Percentiles rank a stretch among this genome's conserved stretches.
phyloP scores from a whole-genome alignment of 2,329 filamentous ascomycete species.

The Fusarium globosum region DNA sequence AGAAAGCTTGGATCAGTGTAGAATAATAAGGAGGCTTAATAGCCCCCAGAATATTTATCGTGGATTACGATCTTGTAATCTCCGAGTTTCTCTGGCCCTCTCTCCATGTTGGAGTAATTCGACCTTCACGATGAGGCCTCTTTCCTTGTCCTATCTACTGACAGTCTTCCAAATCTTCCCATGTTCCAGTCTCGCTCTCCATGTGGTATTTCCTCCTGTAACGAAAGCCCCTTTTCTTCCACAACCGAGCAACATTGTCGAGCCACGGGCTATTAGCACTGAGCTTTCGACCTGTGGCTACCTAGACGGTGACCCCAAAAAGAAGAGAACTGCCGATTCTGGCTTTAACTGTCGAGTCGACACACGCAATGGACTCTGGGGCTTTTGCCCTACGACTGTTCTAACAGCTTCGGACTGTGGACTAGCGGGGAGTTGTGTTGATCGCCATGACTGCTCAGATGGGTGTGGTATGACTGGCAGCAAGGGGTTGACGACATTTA shows the following conservation, averaged over 20 bases:
- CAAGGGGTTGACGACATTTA: constrained; percentile 47
- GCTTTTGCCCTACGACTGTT: constrained; percentile 53
- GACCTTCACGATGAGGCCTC: not conserved
- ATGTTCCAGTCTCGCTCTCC: not conserved
- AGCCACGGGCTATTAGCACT: constrained; percentile 23
- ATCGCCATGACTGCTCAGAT: constrained; percentile 45
- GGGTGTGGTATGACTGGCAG: constrained; percentile 48
- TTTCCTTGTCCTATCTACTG: not conserved
- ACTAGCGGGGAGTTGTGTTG: constrained; percentile 51
- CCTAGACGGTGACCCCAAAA: constrained; percentile 45
- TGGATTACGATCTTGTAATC: not conserved
- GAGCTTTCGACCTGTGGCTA: constrained; percentile 48
- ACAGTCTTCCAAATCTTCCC: not conserved
- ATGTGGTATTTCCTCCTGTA: not conserved
- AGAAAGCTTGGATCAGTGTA: not conserved
- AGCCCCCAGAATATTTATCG: not conserved
- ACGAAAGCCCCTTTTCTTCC: not conserved
- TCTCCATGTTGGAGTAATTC: not conserved
- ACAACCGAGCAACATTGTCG: not conserved
- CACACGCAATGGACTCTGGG: constrained; percentile 50
- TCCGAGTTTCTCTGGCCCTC: too few relatives aligned
- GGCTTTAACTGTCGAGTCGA: constrained; percentile 54
- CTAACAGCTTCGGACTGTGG: constrained; percentile 52
- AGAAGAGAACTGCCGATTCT: constrained; percentile 46
- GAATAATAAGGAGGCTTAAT: not conserved